These are phyloP conservation scores for Arthrobotrys iridis DNA, from an alignment of 2,329 filamentous ascomycete genomes.

Conservation along the genomic window DNA sequence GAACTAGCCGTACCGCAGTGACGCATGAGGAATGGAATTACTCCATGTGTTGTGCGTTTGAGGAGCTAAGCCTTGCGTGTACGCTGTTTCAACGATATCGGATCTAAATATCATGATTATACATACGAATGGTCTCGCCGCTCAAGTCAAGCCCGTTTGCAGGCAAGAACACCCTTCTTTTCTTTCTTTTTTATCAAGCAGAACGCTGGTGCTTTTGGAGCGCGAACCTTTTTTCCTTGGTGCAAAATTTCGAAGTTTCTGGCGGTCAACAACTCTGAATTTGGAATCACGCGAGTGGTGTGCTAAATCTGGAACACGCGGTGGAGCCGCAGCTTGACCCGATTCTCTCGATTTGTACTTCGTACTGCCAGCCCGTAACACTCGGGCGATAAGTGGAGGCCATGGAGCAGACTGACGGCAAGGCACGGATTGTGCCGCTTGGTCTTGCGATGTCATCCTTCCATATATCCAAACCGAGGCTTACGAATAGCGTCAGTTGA, in stretches of 20 bases:
- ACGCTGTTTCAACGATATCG: too few relatives aligned
- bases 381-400: neutral
- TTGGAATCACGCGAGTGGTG: constrained; percentile 40
- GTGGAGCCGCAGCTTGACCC: constrained; percentile 47
- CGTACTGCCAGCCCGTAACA: constrained; percentile 26
- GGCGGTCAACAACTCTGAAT: constrained; percentile 20
- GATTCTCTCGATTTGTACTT: constrained; percentile 23
- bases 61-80: neutral
- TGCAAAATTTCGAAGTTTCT: neutral
- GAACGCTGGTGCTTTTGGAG: neutral
- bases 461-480: constrained; percentile 14
- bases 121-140: too few relatives aligned
- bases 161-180: too few relatives aligned
- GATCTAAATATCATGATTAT: too few relatives aligned
- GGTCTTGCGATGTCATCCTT: constrained; percentile 10
- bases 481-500: constrained; percentile 22
- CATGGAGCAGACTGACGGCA: too few relatives aligned
- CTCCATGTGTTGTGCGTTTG: neutral
- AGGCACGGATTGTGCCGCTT: constrained; percentile 11
- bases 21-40: neutral
- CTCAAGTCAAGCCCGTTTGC: too few relatives aligned
- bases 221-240: neutral
- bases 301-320: constrained; percentile 47
- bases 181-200: too few relatives aligned
- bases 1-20: neutral